Conservation (phyloP, 1,139 yeast species). For the Kodamaea sp. region DNA sequence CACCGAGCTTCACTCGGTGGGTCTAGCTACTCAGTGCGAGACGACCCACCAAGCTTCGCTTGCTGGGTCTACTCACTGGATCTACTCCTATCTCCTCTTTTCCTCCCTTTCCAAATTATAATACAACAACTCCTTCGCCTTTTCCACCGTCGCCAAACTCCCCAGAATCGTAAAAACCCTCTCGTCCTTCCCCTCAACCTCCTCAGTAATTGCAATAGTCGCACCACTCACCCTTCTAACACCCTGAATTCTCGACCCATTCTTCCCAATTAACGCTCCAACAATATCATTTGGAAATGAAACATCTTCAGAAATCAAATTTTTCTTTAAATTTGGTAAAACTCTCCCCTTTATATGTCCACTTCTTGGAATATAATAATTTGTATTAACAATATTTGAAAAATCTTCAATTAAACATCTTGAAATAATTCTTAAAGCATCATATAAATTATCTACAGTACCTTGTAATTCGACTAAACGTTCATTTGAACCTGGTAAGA, state of each 20-base stretch:
- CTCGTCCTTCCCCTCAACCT: conserved; percentile 60
- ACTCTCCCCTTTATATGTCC: neutral
- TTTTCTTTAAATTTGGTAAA: conserved; percentile 7
- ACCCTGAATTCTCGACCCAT: conserved; percentile 83
- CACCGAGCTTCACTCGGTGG: too few species aligned
- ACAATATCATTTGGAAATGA: conserved; percentile 77
- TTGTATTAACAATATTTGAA: conserved; percentile 61
- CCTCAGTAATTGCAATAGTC: conserved; percentile 72
- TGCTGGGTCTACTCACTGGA: too few species aligned
- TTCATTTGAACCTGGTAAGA: conserved; percentile 80
- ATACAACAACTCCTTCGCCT: conserved; percentile 63
- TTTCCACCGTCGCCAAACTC: conserved; percentile 58
- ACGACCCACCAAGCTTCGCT: too few species aligned
- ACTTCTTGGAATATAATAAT: conserved; percentile 59
- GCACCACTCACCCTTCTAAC: conserved; percentile 81
- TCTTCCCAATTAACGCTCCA: conserved; percentile 87
- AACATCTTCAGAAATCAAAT: conserved; percentile 5
- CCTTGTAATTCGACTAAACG: conserved; percentile 90
- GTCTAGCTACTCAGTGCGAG: too few species aligned
- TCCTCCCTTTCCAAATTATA: conserved; percentile 78
- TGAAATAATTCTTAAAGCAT: conserved; percentile 59
- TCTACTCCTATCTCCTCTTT: conserved; percentile 51
- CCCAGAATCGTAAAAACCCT: conserved; percentile 76
- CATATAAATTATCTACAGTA: conserved; percentile 57
- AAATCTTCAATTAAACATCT: conserved; percentile 75